Conservation (phyloP, 1,284 basidiomycete genomes). For the Cystobasidium sp. region DNA sequence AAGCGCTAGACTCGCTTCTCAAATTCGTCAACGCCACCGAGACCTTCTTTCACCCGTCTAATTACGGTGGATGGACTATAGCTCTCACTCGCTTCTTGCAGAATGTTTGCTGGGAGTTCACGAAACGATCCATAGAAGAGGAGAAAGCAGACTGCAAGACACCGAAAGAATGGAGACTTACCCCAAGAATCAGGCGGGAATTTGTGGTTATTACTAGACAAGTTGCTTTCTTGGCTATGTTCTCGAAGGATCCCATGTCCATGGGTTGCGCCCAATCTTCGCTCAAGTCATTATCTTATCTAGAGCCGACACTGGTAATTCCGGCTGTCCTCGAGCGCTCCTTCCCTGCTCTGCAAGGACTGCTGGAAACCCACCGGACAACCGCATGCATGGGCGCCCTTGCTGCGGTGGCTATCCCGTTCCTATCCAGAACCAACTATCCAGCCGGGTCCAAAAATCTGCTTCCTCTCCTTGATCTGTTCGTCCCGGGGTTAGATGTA, state of each 20-base stretch:
- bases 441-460: slow-evolving; percentile 86
- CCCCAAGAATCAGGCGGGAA: slow-evolving; percentile 75
- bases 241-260: slow-evolving; percentile 72
- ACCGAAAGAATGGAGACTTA: slow-evolving; percentile 75
- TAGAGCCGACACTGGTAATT: slow-evolving; percentile 87
- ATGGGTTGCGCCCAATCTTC: slow-evolving; percentile 63
- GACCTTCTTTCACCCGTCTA: slow-evolving; percentile 77
- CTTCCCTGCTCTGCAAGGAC: slow-evolving; percentile 84
- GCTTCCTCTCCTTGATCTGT: slow-evolving; percentile 84
- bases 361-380: slow-evolving; percentile 94
- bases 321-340: slow-evolving; percentile 90
- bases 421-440: slow-evolving; percentile 76
- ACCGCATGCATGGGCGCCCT: slow-evolving; percentile 87
- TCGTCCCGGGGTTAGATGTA: slow-evolving; percentile 89
- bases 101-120: slow-evolving; percentile 81
- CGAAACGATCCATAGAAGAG: slow-evolving; percentile 81
- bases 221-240: slow-evolving; percentile 90
- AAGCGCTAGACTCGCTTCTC: slow-evolving; percentile 85
- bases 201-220: slow-evolving; percentile 84
- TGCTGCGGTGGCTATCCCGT: slow-evolving; percentile 75
- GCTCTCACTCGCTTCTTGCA: slow-evolving; percentile 75
- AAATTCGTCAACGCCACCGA: slow-evolving; percentile 90
- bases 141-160: slow-evolving; percentile 78
- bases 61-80: slow-evolving; percentile 60
- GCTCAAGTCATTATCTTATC: slow-evolving; percentile 72